Base-by-base conservation (phyloP, 2,329 filamentous ascomycete genomes). In the Cladobotryum mycophilum region DNA sequence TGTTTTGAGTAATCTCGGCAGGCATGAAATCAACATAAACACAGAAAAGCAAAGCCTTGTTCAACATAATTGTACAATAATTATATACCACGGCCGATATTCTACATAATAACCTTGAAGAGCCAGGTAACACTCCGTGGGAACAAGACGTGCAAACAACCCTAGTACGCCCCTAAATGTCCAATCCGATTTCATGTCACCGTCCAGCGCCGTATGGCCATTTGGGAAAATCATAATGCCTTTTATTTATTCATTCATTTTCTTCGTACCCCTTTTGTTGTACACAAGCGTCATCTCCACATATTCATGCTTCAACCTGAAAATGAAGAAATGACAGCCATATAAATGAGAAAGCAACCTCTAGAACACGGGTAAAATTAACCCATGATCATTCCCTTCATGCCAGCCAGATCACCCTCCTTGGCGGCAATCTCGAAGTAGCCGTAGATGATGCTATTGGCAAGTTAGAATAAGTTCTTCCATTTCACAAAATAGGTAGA, bases 341-440 rank as follows among this genome's bases (percentile, higher is more conserved):
- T 38, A 17, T n/a, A 38, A 38, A 38, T n/a, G 36, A 38, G 15
- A 38, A 38, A 38, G n/a, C 14, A 6, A n/a, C 14, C 14, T 7
- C 14, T 6, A 14, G 36, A 38, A 38, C 5, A 38, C 12, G 13
- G 8, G 36, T 17, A 37, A 12, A 41, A 47, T 76, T 79, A 85
- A 62, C 82, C 82, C 82, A 85, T 84, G 56, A 85, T 78, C 80
- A 85, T 84, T 51, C 82, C 82, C 71, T 85, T 84, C 80, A 85
- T 83, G 60, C 89, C 89, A 55, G 85, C 81, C 72, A 97, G 85
- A 69, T 99, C 93, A 63, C 93, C 93, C 74, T 99, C 93, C 76
- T 96, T 96, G 64, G 95, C 95, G 20, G 93, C 93, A 65, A 99
- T 99, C 72, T 99, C 93, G 65, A 99, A 99, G 78, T 99, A 99